phyloP scores from a whole-genome alignment of 805 yeast genomes.

The Hanseniaspora hatyaiensis region DNA sequence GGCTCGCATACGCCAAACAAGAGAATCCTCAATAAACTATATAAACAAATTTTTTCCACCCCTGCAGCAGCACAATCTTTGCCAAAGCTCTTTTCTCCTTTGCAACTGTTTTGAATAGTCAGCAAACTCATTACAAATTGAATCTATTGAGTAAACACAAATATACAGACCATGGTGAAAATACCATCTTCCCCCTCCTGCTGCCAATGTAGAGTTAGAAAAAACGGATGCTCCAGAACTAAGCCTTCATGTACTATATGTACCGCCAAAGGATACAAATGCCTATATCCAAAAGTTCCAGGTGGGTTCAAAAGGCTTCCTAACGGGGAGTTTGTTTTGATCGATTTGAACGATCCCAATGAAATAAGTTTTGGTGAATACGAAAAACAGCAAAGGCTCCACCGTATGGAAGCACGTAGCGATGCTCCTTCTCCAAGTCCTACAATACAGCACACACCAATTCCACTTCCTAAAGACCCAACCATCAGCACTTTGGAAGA shows the following conservation, averaged over 20 bases:
- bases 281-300: constrained; percentile 23
- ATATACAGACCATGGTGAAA: not conserved
- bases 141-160: too few relatives aligned
- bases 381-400: constrained; percentile 5
- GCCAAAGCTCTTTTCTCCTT: too few relatives aligned
- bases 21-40: too few relatives aligned
- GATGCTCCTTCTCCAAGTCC: not conserved
- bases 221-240: constrained; percentile 35
- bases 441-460: too few relatives aligned
- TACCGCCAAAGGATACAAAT: constrained; percentile 24
- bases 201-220: constrained; percentile 27
- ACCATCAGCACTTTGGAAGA: too few relatives aligned
- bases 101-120: too few relatives aligned
- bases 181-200: constrained; percentile 24
- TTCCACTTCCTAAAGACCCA: too few relatives aligned
- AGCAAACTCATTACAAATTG: too few relatives aligned
- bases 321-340: constrained; percentile 13
- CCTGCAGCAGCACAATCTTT: too few relatives aligned
- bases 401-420: constrained; percentile 1
- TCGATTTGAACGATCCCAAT: constrained; percentile 14
- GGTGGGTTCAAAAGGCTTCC: constrained; percentile 11
- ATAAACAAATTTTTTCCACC: too few relatives aligned
- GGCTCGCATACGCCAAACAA: too few relatives aligned
- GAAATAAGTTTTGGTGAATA: constrained; percentile 12
- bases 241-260: constrained; percentile 36